phyloP scores from a whole-genome alignment of 768 basidiomycete genomes.

The Rhizopogon vinicolor region DNA sequence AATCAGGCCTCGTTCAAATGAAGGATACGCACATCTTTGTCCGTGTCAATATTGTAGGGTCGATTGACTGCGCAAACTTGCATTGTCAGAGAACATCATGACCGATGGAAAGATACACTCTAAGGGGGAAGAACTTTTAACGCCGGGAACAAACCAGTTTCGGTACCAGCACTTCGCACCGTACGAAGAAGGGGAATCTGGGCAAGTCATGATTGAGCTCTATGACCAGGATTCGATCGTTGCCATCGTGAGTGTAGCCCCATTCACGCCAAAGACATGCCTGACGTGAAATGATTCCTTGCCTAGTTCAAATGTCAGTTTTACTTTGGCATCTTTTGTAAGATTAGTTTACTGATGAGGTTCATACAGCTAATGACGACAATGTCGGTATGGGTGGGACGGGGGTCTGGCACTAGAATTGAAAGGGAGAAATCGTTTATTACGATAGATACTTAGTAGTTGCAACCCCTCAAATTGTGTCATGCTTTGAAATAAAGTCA shows the following conservation, averaged over 20 bases:
- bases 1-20: neutral
- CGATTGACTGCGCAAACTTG: neutral
- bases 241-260: neutral
- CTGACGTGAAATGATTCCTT: neutral
- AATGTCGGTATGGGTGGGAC: neutral
- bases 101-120: neutral
- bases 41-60: neutral
- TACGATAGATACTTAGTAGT: neutral
- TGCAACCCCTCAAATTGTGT: no score
- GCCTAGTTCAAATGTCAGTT: neutral
- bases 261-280: neutral
- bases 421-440: neutral
- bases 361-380: neutral
- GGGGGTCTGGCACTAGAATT: neutral
- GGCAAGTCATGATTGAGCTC: neutral
- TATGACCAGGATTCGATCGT: neutral
- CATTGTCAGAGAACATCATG: neutral
- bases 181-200: neutral
- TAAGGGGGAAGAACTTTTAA: neutral
- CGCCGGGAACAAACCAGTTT: neutral
- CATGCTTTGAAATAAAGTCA: no score
- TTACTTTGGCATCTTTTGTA: neutral
- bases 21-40: neutral
- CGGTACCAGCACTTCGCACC: neutral
- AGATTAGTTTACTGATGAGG: neutral